A percentile compares a stretch with the other conserved stretches of the same genome.
Evolutionary conservation across 805 yeast species (phyloP).

Genomic region (Wilhelminamyces savonicus): DNA sequence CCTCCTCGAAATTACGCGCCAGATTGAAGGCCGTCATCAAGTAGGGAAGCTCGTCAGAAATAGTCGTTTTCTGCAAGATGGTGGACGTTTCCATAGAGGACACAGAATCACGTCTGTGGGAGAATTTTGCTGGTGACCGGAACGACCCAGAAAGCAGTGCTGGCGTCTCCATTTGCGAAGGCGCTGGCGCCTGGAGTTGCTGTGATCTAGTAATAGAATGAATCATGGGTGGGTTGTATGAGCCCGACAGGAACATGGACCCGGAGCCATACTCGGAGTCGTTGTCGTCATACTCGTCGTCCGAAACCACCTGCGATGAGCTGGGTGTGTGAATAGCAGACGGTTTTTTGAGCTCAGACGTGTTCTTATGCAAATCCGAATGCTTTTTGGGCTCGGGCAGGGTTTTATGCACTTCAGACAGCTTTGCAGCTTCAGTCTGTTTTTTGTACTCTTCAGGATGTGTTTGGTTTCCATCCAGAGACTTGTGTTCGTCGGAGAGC

Average conservation of each 20-base stretch:
- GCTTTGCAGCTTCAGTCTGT: too few relatives aligned
- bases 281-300: conserved; percentile 11
- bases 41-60: conserved; percentile 60
- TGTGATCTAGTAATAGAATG: conserved; percentile 38
- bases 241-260: conserved; percentile 14
- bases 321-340: too few relatives aligned
- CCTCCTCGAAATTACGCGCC: conserved; percentile 54
- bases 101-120: conserved; percentile 2
- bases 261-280: conserved; percentile 22
- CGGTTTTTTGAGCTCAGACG: too few relatives aligned
- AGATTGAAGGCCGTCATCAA: conserved; percentile 62
- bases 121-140: conserved; percentile 1
- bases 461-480: too few relatives aligned
- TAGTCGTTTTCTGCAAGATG: conserved; percentile 43
- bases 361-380: too few relatives aligned
- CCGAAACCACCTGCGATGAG: neutral
- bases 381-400: too few relatives aligned
- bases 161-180: neutral
- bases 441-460: too few relatives aligned
- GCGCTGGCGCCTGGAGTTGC: neutral
- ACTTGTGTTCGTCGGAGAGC: too few relatives aligned
- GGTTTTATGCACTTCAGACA: too few relatives aligned
- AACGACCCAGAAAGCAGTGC: neutral
- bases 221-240: conserved; percentile 26
- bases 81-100: conserved; percentile 2